A percentile compares a stretch with the other conserved stretches of the same genome.
Conservation (phyloP, 2,329 filamentous ascomycete genomes). For the Penicillium sp. region DNA sequence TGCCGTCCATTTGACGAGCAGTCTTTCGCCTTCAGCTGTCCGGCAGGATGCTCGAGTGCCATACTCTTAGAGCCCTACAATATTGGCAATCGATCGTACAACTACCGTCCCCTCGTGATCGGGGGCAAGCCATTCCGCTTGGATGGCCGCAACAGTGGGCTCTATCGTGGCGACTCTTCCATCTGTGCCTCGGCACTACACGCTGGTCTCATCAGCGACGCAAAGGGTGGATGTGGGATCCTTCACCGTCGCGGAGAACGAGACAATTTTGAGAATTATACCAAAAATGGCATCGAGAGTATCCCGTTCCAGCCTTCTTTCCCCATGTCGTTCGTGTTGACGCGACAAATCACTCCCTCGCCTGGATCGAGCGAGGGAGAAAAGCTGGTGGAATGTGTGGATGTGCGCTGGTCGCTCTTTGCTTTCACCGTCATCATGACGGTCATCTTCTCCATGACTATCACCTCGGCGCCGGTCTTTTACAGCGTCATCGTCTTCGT, state of each 20-base stretch:
- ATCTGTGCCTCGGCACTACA: conserved; percentile 57
- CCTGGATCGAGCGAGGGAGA: conserved; percentile 19
- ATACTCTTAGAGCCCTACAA: conserved; percentile 51
- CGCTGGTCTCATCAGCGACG: conserved; percentile 51
- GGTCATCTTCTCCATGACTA: conserved; percentile 50
- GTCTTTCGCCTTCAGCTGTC: conserved; percentile 53
- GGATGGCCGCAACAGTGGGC: conserved; percentile 37
- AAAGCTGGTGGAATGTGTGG: conserved; percentile 41
- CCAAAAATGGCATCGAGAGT: conserved; percentile 48
- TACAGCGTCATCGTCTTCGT: conserved; percentile 51
- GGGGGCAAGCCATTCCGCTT: conserved; percentile 44
- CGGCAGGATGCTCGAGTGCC: conserved; percentile 50
- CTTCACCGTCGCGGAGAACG: conserved; percentile 49
- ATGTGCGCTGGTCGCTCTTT: conserved; percentile 55
- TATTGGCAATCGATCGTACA: conserved; percentile 51
- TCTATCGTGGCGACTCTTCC: conserved; percentile 57
- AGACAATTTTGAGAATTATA: conserved; percentile 40
- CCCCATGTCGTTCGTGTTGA: conserved; percentile 46
- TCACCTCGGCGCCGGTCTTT: conserved; percentile 51
- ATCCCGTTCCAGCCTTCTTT: conserved; percentile 53
- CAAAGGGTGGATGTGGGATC: conserved; percentile 52
- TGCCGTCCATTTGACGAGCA: conserved; percentile 53
- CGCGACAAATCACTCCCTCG: conserved; percentile 13
- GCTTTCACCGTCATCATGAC: conserved; percentile 51
- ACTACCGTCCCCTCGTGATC: conserved; percentile 51